Evolutionary conservation across 1,284 basidiomycete species (phyloP), one percentile per base, ranked within the genome.

Genomic region (Trichosporon inkin): DNA sequence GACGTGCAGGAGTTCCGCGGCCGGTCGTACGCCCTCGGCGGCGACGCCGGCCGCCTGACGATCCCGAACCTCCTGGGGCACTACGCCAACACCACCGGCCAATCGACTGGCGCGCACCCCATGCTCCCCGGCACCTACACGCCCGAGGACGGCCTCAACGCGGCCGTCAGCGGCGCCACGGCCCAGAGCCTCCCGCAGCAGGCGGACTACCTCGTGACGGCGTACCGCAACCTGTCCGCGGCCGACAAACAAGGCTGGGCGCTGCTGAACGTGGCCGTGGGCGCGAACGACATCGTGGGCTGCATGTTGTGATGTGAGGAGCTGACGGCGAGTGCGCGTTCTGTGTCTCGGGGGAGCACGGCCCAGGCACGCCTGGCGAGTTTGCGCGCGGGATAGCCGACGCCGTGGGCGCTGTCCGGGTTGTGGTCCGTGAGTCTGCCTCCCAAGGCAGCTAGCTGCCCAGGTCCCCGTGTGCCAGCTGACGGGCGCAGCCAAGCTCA

Each of bases 241-340:
- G 38, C 24, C 1, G 39, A 32, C 14, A 52, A 62, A 6, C 63
- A 68, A 2, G 74, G 71, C 13, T 79, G 74, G 76, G 75, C 75
- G 56, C 74, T 73, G 56, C 65, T 78, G 52, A 79, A 77, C 53
- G 56, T 79, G 32, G 75, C 71, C 16, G 74, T 79, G 10, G 78
- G 78, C 0, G 77, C 75, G 1, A 79, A 79, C 55, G 78, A 79
- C 55, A 67, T 78, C 5, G 74, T 77, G 41, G 57, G 75, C 67
- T 10, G 13, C 1, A 4, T 34, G n/a, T 3, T 20, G 14, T 17
- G n/a, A 10, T 10, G 8, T 1, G 2, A 32, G 28, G 2, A 32
- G 28, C 67, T 66, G 44, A 66, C 40, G 11, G 4, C 60, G n/a
- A 77, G 70, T 79, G 78, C 54, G 72, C 74, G 5, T 74, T 74